These are phyloP conservation scores for Phaeosphaeriaceae sp. DNA, from an alignment of 2,329 filamentous ascomycete species.

Conservation along the genomic window DNA sequence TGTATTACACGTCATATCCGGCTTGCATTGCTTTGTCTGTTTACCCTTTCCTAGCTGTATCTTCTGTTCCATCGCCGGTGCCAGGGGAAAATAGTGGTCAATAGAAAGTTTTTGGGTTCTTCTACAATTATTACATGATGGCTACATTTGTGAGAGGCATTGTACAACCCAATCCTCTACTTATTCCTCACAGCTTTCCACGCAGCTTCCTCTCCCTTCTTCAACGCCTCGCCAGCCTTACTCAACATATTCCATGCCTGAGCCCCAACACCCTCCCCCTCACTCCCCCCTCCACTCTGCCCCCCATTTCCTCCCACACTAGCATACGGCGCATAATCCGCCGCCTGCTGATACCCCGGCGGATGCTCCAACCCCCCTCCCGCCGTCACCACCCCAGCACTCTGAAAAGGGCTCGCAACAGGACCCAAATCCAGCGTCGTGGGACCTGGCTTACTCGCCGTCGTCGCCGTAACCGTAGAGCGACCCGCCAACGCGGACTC, in stretches of 20 bases:
- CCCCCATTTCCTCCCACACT: constrained; percentile 48
- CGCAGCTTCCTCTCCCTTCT: constrained; percentile 44
- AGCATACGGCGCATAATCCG: constrained; percentile 47
- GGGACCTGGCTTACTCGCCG: constrained; percentile 37
- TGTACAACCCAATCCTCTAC: constrained; percentile 4
- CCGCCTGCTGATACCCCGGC: constrained; percentile 57
- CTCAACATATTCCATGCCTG: constrained; percentile 44
- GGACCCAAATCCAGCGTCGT: constrained; percentile 49
- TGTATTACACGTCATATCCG: constrained; percentile 49
- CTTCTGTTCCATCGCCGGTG: constrained; percentile 44
- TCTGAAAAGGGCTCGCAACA: constrained; percentile 35
- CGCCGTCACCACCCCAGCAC: constrained; percentile 22
- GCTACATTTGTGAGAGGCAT: constrained; percentile 16
- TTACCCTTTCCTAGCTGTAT: constrained; percentile 43
- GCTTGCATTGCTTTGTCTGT: constrained; percentile 49
- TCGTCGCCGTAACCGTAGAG: constrained; percentile 41
- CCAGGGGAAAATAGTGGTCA: constrained; percentile 47
- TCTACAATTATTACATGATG: constrained; percentile 7
- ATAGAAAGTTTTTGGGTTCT: constrained; percentile 47
- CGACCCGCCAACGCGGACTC: constrained; percentile 48
- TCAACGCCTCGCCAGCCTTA: constrained; percentile 46
- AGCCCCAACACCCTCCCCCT: constrained; percentile 36
- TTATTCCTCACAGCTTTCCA: constrained; percentile 44
- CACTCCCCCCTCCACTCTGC: constrained; percentile 26
- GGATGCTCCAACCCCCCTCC: constrained; percentile 49